Percentiles rank a stretch among this genome's conserved stretches.
phyloP scores from a whole-genome alignment of 140 eudicot species.

The Cichorium intybus region DNA sequence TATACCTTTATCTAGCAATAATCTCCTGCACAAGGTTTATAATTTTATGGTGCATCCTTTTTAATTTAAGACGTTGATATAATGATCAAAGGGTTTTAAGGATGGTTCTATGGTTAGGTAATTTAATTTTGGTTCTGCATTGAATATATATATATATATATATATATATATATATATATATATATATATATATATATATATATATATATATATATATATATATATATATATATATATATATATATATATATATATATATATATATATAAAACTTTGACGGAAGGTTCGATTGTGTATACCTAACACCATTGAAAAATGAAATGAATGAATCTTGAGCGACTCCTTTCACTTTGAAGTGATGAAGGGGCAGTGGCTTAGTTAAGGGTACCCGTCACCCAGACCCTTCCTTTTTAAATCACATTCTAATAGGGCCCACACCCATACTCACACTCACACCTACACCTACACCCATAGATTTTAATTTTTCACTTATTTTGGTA shows the following conservation, averaged over 20 bases:
- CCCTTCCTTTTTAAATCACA: neutral
- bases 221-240: neutral
- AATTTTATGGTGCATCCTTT: too few relatives aligned
- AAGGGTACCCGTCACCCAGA: conserved; percentile 13
- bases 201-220: too few relatives aligned
- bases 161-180: too few relatives aligned
- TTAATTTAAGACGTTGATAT: too few relatives aligned
- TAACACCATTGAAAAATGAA: conserved; percentile 29
- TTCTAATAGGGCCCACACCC: neutral
- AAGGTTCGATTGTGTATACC: conserved; percentile 32
- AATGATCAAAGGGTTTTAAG: too few relatives aligned
- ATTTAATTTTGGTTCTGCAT: too few relatives aligned
- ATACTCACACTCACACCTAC: neutral
- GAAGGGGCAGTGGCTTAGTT: conserved; percentile 18
- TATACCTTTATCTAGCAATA: too few relatives aligned
- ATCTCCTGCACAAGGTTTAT: too few relatives aligned
- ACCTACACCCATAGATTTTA: too few relatives aligned
- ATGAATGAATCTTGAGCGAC: conserved; percentile 25
- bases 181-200: too few relatives aligned
- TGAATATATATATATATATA: too few relatives aligned
- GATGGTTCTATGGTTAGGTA: too few relatives aligned
- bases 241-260: conserved; percentile 8
- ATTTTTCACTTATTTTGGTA: conserved; percentile 18
- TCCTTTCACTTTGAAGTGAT: conserved; percentile 20
- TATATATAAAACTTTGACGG: neutral